phyloP scores from a whole-genome alignment of 1,139 yeast genomes.

The Pichia sp. region DNA sequence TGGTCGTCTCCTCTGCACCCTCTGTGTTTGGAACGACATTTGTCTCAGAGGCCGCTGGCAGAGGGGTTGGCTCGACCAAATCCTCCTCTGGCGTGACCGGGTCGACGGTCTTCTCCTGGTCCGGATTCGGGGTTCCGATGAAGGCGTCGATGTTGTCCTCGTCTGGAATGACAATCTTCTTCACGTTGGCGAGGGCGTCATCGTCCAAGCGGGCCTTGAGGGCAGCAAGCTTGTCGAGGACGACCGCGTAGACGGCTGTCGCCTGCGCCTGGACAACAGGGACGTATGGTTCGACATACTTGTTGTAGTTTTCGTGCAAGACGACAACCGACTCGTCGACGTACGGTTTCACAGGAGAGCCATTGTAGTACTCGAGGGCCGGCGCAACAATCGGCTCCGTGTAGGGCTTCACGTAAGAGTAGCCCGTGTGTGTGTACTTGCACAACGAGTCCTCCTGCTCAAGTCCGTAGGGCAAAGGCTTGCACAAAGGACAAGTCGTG shows the following conservation, averaged over 20 bases:
- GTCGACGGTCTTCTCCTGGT: slow-evolving; percentile 7
- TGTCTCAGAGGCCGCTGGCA: neutral
- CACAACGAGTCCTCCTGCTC: slow-evolving; percentile 19
- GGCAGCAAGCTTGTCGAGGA: neutral
- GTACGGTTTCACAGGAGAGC: slow-evolving; percentile 24
- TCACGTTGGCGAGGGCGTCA: slow-evolving; percentile 10
- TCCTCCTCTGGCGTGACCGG: slow-evolving; percentile 15
- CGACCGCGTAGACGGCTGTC: neutral
- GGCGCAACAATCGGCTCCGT: slow-evolving; percentile 17
- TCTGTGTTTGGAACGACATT: slow-evolving; percentile 9
- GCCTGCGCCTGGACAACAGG: slow-evolving; percentile 6
- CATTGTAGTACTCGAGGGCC: slow-evolving; percentile 16
- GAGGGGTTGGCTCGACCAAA: slow-evolving; percentile 11
- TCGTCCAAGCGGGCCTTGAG: slow-evolving; percentile 10
- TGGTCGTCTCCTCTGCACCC: neutral
- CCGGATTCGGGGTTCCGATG: slow-evolving; percentile 6
- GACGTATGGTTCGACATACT: slow-evolving; percentile 8
- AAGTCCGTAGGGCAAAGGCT: slow-evolving; percentile 9
- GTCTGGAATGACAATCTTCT: slow-evolving; percentile 13
- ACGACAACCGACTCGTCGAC: slow-evolving; percentile 17
- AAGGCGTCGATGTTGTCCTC: slow-evolving; percentile 12
- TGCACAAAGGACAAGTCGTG: slow-evolving; percentile 15
- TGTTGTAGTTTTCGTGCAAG: neutral
- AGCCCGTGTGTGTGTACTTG: slow-evolving; percentile 22
- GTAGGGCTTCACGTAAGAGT: slow-evolving; percentile 20